Evolutionary conservation across 2,329 filamentous ascomycete species (phyloP), one percentile per base, ranked within the genome.

Genomic region (Fusarium miscanthi): DNA sequence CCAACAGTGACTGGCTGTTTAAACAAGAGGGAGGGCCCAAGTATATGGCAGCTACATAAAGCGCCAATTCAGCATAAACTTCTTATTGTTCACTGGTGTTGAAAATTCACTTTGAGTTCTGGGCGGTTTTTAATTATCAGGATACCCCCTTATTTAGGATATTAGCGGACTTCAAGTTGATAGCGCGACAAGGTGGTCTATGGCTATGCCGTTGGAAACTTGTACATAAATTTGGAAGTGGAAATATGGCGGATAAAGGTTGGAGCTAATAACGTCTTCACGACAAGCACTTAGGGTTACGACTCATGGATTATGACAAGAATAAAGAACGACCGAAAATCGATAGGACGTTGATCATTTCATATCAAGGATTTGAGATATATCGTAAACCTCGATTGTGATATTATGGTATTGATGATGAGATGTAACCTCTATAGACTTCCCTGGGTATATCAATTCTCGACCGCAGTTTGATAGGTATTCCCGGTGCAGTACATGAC

Each of bases 1-100:
- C 89, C 5, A 92, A 88, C 74, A 90, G 90, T 69, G 92, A 94
- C 79, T 94, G 92, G 92, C 85, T 93, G n/a, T 91, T 90, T 64
- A 91, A 91, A 77, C 85, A 87, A 62, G 83, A 85, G 30, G 76
- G 75, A 4, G 69, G 64, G 8, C 64, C 69, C 10, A 78, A 80
- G 46, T 80, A 73, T 48, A 75, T 80, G 74, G 66, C 78, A 40
- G 63, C 74, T 33, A 46, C 64, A 58, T 69, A 61, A 70, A 43
- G 27, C 23, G 42, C n/a, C 30, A n/a, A 23, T 51, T 42, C 21
- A 27, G 33, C 19, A 16, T 21, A 38, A n/a, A 45, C 41, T 46
- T 54, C 25, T 60, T 45, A 31, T 38, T 42, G 16, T 27, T 59
- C 35, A 52, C 37, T 30, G 43, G 35, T 46, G 27, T 52, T 40